Base-by-base conservation (phyloP, 495 filamentous ascomycete species). In the Umbilicaria muhlenbergii region DNA sequence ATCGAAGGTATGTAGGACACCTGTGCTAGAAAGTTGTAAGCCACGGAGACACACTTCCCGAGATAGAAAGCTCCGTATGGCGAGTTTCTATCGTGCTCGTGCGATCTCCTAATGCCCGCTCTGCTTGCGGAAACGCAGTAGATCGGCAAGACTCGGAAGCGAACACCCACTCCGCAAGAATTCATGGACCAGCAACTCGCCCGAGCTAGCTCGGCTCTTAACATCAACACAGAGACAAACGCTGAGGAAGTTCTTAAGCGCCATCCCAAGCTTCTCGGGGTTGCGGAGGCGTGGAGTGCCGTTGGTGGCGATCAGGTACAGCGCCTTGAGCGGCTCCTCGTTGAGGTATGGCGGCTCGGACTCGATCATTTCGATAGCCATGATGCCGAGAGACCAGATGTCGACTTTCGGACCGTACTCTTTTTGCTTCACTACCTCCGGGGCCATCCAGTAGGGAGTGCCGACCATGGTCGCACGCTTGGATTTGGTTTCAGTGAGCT, bases 321-420 rank as follows among this genome's bases (percentile, higher is more conserved):
- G 75, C 11, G 84, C 91, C 70, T 96, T 98, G 31, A 98, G 74
- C 0, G 91, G 91, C 63, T 96, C 89, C 61, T 96, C 91, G 61
- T 95, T 96, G 19, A 96, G 74, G 60, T 98, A 96, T 0, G 91
- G 91, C 6, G 91, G 91, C 57, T 98, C 91, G 11, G 83, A 89
- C 62, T 98, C 92, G 56, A 98, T 98, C 92, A 98, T 94, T 67
- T 98, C 91, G 51, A 98, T 98, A 34, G 91, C 89, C 91, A 96
- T 98, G 66, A 98, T 98, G 53, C 91, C 91, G 39, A 98, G 70
- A 11, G 89, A 95, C 91, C 91, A 96, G 52, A 95, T 94, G 56
- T 98, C 91, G 44, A 96, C 91, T 71, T 98, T 98, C 51, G 83
- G 80, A 33, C 86, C 91, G 56, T 98, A 98, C 59, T 94, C 88